Percentiles rank a stretch among this genome's conserved stretches.
phyloP scores from a whole-genome alignment of 192 early-diverging fungal genomes.

The Linnemannia schmuckeri region DNA sequence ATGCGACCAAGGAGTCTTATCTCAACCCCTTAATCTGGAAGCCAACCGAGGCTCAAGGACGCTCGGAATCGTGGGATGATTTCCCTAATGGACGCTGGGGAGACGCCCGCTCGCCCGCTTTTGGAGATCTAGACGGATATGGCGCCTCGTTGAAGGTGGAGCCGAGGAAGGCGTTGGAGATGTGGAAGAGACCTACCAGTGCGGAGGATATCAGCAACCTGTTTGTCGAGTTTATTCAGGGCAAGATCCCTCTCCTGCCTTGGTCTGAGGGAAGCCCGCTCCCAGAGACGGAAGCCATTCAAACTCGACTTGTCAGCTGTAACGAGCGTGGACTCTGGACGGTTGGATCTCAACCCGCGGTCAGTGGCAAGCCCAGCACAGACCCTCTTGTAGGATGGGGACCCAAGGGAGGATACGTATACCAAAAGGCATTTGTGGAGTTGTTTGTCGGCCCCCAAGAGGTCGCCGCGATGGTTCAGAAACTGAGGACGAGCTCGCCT shows the following conservation, averaged over 20 bases:
- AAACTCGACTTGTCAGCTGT: slow-evolving; percentile 64
- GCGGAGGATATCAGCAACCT: slow-evolving; percentile 70
- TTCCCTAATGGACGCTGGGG: slow-evolving; percentile 94
- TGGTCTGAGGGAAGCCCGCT: slow-evolving; percentile 77
- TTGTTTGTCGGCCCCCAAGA: slow-evolving; percentile 78
- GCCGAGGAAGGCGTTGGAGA: slow-evolving; percentile 64
- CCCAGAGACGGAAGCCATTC: slow-evolving; percentile 75
- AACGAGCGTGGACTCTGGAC: slow-evolving; percentile 81
- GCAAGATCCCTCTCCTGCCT: slow-evolving; percentile 72
- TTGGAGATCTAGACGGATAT: slow-evolving; percentile 75
- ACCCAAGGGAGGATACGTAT: slow-evolving; percentile 85
- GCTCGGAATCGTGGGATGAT: slow-evolving; percentile 89
- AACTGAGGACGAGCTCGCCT: slow-evolving; percentile 66
- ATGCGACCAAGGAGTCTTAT: not conserved
- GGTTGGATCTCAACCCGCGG: slow-evolving; percentile 86
- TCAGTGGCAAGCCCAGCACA: slow-evolving; percentile 77
- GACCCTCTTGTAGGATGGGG: slow-evolving; percentile 87
- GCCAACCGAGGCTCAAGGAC: slow-evolving; percentile 61
- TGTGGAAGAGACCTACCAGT: slow-evolving; percentile 76
- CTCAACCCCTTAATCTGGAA: slow-evolving; percentile 74
- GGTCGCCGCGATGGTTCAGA: slow-evolving; percentile 65
- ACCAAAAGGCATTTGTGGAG: slow-evolving; percentile 90
- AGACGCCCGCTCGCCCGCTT: slow-evolving; percentile 85
- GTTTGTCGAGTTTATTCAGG: slow-evolving; percentile 76
- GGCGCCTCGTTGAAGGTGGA: slow-evolving; percentile 71